A percentile compares a stretch with the other conserved stretches of the same genome.
These are phyloP conservation scores for Nicotiana obtusifolia DNA, from an alignment of 257 asterid genomes.

Conservation along the genomic window DNA sequence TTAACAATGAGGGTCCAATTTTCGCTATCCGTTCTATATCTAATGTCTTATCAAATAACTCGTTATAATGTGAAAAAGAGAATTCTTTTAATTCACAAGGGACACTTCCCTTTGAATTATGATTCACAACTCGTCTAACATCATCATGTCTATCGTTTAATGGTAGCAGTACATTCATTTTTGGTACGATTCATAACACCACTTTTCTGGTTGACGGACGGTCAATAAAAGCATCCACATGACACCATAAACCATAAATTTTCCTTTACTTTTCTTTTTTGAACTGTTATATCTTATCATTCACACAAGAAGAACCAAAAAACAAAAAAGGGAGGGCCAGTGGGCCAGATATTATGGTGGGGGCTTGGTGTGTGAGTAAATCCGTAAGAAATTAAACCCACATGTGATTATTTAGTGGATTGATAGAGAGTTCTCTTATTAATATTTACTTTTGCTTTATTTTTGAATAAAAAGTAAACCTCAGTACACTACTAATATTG, in stretches of 20 bases:
- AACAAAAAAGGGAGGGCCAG: background rate
- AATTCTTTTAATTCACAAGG: too few species aligned
- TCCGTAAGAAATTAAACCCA: background rate
- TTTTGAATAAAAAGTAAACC: background rate
- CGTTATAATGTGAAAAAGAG: too few species aligned
- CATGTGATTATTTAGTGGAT: background rate
- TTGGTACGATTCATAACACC: background rate
- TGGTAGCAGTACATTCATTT: background rate
- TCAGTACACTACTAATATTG: background rate
- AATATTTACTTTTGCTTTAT: background rate
- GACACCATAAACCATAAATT: background rate
- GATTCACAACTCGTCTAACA: too few species aligned
- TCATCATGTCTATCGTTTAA: too few species aligned
- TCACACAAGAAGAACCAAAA: too few species aligned
- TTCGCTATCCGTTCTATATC: too few species aligned
- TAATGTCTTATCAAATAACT: too few species aligned
- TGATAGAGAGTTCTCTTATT: background rate
- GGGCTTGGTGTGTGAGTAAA: background rate
- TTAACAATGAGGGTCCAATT: too few species aligned
- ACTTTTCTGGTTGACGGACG: background rate
- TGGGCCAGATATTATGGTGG: background rate
- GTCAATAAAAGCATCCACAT: background rate
- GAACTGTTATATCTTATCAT: background rate
- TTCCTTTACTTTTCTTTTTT: background rate
- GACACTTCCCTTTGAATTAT: too few species aligned